These are phyloP conservation scores for Alternaria novae-zelandiae DNA, from an alignment of 2,329 filamentous ascomycete species.

Conservation along the genomic window DNA sequence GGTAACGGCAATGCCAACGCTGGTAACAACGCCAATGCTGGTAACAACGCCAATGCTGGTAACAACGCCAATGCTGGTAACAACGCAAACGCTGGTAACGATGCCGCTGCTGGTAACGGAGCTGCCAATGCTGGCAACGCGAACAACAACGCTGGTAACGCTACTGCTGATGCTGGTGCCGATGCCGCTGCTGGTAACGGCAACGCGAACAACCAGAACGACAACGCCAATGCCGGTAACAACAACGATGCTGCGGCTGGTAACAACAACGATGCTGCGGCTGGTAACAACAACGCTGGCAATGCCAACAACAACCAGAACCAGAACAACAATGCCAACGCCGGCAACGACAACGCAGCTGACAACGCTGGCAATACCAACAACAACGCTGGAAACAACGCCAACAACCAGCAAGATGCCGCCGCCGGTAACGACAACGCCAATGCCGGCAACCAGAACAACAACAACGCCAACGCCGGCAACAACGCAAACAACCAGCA, in stretches of 20 bases:
- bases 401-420: background rate
- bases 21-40: background rate
- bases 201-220: conserved; percentile 3
- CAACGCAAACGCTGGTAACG: background rate
- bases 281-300: conserved; percentile 1
- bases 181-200: conserved; percentile 15
- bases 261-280: conserved; percentile 4
- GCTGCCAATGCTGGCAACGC: conserved; percentile 14
- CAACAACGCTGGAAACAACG: conserved; percentile 3
- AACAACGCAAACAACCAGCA: conserved; percentile 20
- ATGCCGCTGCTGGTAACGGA: conserved; percentile 7
- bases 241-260: conserved; percentile 3
- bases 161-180: conserved; percentile 21
- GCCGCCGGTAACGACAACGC: background rate
- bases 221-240: conserved; percentile 12
- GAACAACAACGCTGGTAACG: conserved; percentile 17
- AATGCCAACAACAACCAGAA: background rate
- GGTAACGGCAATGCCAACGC: background rate
- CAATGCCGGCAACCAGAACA: conserved; percentile 7
- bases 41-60: conserved; percentile 7
- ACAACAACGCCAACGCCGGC: conserved; percentile 11
- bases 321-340: background rate
- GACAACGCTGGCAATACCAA: background rate
- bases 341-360: background rate
- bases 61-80: background rate